phyloP scores from a whole-genome alignment of 441 rosid species.

The Erodium texanum region DNA sequence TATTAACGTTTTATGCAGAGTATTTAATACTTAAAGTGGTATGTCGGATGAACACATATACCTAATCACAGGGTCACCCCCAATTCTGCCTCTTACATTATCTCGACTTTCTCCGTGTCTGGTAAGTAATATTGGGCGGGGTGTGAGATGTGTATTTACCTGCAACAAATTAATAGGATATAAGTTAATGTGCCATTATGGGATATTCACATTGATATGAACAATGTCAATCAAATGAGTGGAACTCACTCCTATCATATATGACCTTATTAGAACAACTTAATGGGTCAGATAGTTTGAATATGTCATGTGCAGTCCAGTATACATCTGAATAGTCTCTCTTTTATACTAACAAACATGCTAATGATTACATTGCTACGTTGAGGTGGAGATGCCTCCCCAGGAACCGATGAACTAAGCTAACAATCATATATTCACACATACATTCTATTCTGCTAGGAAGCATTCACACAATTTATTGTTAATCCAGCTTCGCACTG shows the following conservation, averaged over 20 bases:
- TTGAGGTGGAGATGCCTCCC: not conserved
- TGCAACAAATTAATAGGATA: slow-evolving; percentile 24
- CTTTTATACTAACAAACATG: not conserved
- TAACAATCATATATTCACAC: not conserved
- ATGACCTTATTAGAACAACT: not conserved
- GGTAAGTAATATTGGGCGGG: slow-evolving; percentile 94
- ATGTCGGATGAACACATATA: slow-evolving; percentile 16
- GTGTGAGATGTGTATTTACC: slow-evolving; percentile 99
- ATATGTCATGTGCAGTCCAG: not conserved
- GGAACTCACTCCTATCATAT: not conserved
- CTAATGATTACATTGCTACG: not conserved
- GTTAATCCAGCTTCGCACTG: not conserved
- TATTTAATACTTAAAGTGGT: not conserved
- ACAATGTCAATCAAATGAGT: not conserved
- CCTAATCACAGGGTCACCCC: slow-evolving; percentile 89
- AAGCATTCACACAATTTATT: not conserved
- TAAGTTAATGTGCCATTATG: slow-evolving; percentile 3
- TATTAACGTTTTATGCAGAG: not conserved
- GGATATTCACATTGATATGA: not conserved
- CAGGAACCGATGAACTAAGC: not conserved
- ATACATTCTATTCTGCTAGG: not conserved
- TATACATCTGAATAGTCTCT: not conserved
- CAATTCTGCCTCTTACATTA: slow-evolving; percentile 96
- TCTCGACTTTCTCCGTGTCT: slow-evolving; percentile 98
- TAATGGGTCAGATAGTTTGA: not conserved